Evolutionary conservation across 495 filamentous ascomycete genomes (phyloP).

Genomic region (Collariella sp.): DNA sequence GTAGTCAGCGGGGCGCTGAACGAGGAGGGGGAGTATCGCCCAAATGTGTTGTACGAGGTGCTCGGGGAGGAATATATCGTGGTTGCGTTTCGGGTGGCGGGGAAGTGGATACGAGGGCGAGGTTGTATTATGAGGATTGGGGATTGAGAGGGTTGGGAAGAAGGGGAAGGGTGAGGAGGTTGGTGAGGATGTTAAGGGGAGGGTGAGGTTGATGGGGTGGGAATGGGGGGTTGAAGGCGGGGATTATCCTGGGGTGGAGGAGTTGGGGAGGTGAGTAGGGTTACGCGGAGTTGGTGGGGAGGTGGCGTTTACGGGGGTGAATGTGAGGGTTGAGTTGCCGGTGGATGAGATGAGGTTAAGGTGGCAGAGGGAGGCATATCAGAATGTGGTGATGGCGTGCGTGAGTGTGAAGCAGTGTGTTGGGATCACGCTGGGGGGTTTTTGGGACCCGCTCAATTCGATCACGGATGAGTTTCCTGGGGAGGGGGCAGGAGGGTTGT

Average conservation of each 20-base stretch:
- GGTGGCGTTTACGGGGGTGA: conserved; percentile 52
- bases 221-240: too few species aligned
- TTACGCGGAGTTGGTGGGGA: conserved; percentile 45
- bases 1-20: conserved; percentile 62
- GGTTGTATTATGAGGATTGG: conserved; percentile 65
- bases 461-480: conserved; percentile 49
- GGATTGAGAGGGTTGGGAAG: conserved; percentile 42
- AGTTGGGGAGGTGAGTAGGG: too few species aligned
- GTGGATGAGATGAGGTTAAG: conserved; percentile 37
- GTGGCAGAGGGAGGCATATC: conserved; percentile 53
- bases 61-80: conserved; percentile 48
- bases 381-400: conserved; percentile 47
- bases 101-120: conserved; percentile 45
- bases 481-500: conserved; percentile 44
- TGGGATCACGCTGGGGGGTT: conserved; percentile 62
- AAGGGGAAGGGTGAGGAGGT: conserved; percentile 35
- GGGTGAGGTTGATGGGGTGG: too few species aligned
- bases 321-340: conserved; percentile 47
- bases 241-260: too few species aligned
- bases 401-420: conserved; percentile 49
- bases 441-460: conserved; percentile 48
- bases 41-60: conserved; percentile 45
- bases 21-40: conserved; percentile 51
- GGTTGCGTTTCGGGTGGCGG: conserved; percentile 45
- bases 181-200: conserved; percentile 46